Evolutionary conservation across 163 green algal species (phyloP).

Genomic region (Chloromonas sp.): DNA sequence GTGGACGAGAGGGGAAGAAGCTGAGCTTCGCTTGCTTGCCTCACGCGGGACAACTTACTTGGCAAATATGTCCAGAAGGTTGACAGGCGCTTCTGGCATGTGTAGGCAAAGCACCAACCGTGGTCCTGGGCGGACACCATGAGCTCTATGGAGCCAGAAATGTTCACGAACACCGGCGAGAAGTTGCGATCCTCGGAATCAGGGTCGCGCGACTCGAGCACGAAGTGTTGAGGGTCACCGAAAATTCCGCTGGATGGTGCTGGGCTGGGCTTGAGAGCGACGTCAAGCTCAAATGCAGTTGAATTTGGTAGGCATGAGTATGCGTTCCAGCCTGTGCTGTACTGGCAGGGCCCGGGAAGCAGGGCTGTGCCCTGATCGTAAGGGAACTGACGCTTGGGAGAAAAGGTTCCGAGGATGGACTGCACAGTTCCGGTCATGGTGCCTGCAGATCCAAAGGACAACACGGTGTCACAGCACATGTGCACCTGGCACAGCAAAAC

Average conservation of each 20-base stretch:
- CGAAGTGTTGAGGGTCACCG: slow-evolving; percentile 45
- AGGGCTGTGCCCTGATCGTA: slow-evolving; percentile 38
- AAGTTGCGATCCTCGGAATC: slow-evolving; percentile 55
- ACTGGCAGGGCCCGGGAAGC: slow-evolving; percentile 34
- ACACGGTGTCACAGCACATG: no score
- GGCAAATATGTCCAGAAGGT: slow-evolving; percentile 51
- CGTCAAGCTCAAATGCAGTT: slow-evolving; percentile 12
- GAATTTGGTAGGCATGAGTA: slow-evolving; percentile 25
- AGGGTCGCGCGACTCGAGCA: slow-evolving; percentile 39
- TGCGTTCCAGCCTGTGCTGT: slow-evolving; percentile 8
- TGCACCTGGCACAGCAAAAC: no score
- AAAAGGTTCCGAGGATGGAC: neutral
- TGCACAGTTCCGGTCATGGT: neutral
- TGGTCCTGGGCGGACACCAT: slow-evolving; percentile 29
- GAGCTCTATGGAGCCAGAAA: slow-evolving; percentile 29
- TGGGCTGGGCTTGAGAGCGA: slow-evolving; percentile 12
- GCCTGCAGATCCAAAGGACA: no score
- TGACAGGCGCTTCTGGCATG: slow-evolving; percentile 53
- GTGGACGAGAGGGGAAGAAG: no score
- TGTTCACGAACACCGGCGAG: slow-evolving; percentile 38
- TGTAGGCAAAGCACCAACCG: slow-evolving; percentile 61
- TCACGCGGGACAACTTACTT: neutral
- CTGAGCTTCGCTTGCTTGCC: no score
- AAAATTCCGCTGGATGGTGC: slow-evolving; percentile 24
- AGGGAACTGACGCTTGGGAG: slow-evolving; percentile 14